A percentile compares a stretch with the other conserved stretches of the same genome.
Conservation (phyloP, 2,329 filamentous ascomycete genomes). For the Xylariomycetidae sp. region DNA sequence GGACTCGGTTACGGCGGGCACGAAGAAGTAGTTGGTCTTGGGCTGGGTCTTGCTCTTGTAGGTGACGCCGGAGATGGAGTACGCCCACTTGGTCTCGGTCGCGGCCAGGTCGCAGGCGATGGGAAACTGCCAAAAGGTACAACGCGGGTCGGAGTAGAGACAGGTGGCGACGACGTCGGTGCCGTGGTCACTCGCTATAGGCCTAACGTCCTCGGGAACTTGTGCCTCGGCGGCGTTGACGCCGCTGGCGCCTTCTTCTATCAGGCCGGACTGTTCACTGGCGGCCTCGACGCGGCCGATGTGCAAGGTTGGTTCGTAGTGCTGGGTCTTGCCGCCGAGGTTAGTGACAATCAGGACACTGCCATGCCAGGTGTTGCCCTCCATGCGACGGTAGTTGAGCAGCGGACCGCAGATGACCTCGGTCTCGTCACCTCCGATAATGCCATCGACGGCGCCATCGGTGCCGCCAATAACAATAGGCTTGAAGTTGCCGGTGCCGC, state of each 20-base stretch:
- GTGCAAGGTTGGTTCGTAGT: conserved; percentile 52
- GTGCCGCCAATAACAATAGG: conserved; percentile 43
- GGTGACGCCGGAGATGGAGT: conserved; percentile 61
- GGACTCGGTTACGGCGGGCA: conserved; percentile 73
- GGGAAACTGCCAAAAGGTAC: conserved; percentile 93
- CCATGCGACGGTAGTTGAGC: conserved; percentile 72
- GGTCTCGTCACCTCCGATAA: conserved; percentile 35
- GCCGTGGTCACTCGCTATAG: conserved; percentile 35
- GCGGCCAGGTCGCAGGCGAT: conserved; percentile 68
- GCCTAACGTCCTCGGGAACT: conserved; percentile 27
- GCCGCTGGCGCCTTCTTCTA: conserved; percentile 24
- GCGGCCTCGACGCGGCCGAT: conserved; percentile 36
- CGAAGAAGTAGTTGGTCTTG: conserved; percentile 67
- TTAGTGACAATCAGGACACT: conserved; percentile 79
- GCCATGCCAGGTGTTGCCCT: conserved; percentile 67
- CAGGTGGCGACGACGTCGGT: conserved; percentile 45
- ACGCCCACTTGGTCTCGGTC: conserved; percentile 71
- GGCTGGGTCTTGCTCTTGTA: conserved; percentile 53
- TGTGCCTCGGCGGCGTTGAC: conserved; percentile 22
- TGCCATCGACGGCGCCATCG: conserved; percentile 20
- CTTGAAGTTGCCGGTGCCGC: conserved; percentile 32
- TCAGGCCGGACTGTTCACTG: conserved; percentile 17
- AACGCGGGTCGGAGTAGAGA: conserved; percentile 58
- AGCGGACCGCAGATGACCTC: conserved; percentile 68
- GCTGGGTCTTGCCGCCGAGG: conserved; percentile 57